phyloP scores from a whole-genome alignment of 2,329 filamentous ascomycete species.

The Fusarium falciforme region DNA sequence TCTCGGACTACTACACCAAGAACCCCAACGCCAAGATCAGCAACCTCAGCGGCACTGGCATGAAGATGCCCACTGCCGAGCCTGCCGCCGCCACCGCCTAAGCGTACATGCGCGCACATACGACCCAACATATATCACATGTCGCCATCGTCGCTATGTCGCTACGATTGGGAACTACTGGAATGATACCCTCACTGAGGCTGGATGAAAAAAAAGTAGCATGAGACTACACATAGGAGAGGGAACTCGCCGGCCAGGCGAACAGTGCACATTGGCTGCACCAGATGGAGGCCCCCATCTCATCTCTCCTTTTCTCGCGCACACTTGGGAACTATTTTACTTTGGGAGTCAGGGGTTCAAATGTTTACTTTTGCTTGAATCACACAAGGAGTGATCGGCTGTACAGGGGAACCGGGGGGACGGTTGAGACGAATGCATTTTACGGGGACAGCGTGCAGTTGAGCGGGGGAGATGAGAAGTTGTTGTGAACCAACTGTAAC shows the following conservation, averaged over 20 bases:
- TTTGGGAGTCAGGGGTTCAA: constrained; percentile 43
- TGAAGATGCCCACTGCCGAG: constrained; percentile 71
- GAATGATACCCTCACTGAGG: constrained; percentile 44
- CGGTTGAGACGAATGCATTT: constrained; percentile 9
- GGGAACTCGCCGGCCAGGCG: constrained; percentile 15
- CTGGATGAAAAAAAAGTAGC: constrained; percentile 33
- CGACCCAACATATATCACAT: constrained; percentile 17
- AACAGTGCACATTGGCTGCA: constrained; percentile 18
- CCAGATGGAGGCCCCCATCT: constrained; percentile 23
- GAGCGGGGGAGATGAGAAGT: not conserved
- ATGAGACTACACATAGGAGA: constrained; percentile 12
- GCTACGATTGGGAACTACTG: constrained; percentile 34
- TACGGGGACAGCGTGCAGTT: constrained; percentile 6
- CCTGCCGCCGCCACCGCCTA: constrained; percentile 50
- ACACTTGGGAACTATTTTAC: constrained; percentile 26
- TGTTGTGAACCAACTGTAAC: constrained; percentile 35
- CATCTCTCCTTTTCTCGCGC: constrained; percentile 23
- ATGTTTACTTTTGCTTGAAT: constrained; percentile 31
- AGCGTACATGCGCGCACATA: constrained; percentile 12
- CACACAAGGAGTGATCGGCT: constrained; percentile 22
- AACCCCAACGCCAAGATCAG: constrained; percentile 80
- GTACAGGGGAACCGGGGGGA: constrained; percentile 6
- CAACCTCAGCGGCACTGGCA: constrained; percentile 79
- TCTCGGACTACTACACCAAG: constrained; percentile 91
- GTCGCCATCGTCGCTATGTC: constrained; percentile 11